Base-by-base conservation (phyloP, 352 stramenopile genomes). In the Phytopythium boreale region DNA sequence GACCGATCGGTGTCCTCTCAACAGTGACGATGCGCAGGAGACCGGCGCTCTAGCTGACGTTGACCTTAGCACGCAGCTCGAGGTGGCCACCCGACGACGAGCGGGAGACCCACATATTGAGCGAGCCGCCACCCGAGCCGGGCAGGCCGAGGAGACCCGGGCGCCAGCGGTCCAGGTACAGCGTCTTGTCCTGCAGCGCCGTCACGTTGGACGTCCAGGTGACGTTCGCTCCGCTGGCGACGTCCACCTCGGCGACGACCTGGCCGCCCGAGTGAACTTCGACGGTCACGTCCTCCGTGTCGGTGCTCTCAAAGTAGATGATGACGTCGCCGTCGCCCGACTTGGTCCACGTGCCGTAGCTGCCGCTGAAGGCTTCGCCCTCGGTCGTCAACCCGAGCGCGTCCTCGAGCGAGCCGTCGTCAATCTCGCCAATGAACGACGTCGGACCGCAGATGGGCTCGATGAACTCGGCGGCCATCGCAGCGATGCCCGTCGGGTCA, bases 401-500 rank as follows among this genome's bases (percentile, higher is more conserved):
- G 6, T 76, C 61, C 0, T 72, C 64, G 6, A 79, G 63, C 1
- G 62, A 69, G 17, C 81, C 81, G 20, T 84, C 77, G 37, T 90
- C 81, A 49, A 90, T 80, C 50, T 87, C 71, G 15, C 79, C 75
- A 8, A 87, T 64, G 41, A 84, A 79, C 17, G 75, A 67, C 7
- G 81, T 88, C 1, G 79, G 81, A 1, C 81, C 79, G 56, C 81
- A 90, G 44, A 90, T 76, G 14, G 69, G 76, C 68, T 90, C 77
- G 9, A 88, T 71, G 62, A 79, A 87, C 61, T 86, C 76, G 39
- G 71, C 78, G 4, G 62, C 70, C 66, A 82, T 66, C 17, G 44
- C 72, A 3, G 76, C 79, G 34, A 90, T 71, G 6, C 79, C 79
- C 0, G 71, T 82, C 0, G 79, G 79, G 43, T 88, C 81, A 12